Base-by-base conservation (phyloP, 2,329 filamentous ascomycete genomes). In the Nemania sp. region DNA sequence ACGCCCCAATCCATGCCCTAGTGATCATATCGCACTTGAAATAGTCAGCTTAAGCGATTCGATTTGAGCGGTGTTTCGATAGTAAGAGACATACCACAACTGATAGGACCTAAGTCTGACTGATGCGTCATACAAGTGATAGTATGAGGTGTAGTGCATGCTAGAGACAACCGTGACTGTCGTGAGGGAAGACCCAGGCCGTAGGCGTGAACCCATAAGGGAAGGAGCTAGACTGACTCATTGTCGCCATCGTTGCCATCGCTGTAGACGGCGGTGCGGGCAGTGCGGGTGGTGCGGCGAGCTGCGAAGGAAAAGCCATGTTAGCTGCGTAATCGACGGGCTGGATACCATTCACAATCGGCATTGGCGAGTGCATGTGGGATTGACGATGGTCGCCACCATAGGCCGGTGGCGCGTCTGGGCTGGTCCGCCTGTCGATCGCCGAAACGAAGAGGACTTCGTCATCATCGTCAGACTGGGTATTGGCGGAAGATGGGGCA, bases 271-370 rank as follows among this genome's bases (percentile, higher is more conserved):
- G n/a, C n/a, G n/a, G n/a, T 45, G 63, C 49, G 38, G 20, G 47
- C 22, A 49, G 15, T 7, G 32, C 6, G 18, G 11, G 13, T 5
- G 41, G 2, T 1, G 64, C 15, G 51, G 59, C 52, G 20, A 70
- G 71, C 67, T 78, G 74, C 59, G 67, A 66, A 13, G 70, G 71
- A 61, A 73, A 73, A 55, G 56, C 67, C 64, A 71, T 71, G 73
- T 78, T 77, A 78, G 76, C 70, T 71, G 71, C 64, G 53, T 75
- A 73, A 67, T 76, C 73, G 70, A 75, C 72, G 1, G 74, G 68
- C 51, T 74, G 73, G 47, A 74, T 68, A 47, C 73, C 70, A 43
- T 69, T 67, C 11, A 70, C 69, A 24, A 66, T 56, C 24, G 72
- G 61, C 68, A 69, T 56, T 32, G 68, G 67, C 58, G 70, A 49